Evolutionary conservation across 2,329 filamentous ascomycete genomes (phyloP), one percentile per base, ranked within the genome.

Genomic region (Grosmannia serpens): DNA sequence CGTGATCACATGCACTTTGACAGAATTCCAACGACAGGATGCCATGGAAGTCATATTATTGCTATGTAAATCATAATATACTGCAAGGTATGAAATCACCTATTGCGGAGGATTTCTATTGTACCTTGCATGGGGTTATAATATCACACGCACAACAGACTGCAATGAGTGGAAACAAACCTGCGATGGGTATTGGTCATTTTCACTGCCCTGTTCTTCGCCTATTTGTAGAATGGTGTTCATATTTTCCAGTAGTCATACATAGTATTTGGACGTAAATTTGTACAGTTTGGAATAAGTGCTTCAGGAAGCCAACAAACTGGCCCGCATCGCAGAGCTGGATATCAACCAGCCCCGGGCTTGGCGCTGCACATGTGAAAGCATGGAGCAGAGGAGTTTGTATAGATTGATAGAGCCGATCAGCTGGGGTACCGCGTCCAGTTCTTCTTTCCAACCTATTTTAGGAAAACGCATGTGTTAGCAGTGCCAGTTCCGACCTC

Each of bases 401-500:
- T 8, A 33, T 31, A 11, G 27, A n/a, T 11, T 10, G 27, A 13
- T 15, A 47, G 24, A 58, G 46, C 57, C 61, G 63, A 66, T 74
- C 74, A 81, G 76, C 78, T 80, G 62, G 81, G 81, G 68, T 75
- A 84, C 67, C 75, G 82, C 64, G 70, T 77, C 80, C 80, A 84
- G 67, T 75, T 78, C 66, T 70, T 70, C 70, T 75, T 80, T 63
- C 80, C 79, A 63, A 78, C 69, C 81, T 83, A 64, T 62, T 41
- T 24, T n/a, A 17, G 26, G 24, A 22, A n/a, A 35, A n/a, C n/a
- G 15, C 35, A 67, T 78, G 66, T 77, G 73, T 57, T 26, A 50
- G 26, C 26, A 50, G 17, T 27, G 26, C 11, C 47, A 68, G 47
- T 26, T 44, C n/a, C 47, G 26, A 26, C 20, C 20, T 20, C 50